Evolutionary conservation across 75 land plant genomes (phyloP).

Genomic region (Selaginella moellendorffii): DNA sequence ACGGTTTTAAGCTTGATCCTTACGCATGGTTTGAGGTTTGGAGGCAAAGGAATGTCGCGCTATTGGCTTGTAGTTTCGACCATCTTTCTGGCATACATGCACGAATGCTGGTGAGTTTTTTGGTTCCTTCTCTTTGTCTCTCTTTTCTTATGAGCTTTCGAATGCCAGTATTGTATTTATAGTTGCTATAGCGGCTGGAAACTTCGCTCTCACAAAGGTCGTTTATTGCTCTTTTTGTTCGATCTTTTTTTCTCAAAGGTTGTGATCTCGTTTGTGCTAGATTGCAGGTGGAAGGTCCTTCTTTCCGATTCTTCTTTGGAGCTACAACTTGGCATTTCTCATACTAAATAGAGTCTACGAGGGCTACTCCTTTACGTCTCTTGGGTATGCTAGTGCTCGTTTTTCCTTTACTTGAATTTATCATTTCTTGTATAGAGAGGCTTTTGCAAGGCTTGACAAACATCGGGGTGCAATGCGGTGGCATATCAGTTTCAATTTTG

Average conservation of each 20-base stretch:
- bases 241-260: constrained; percentile 12
- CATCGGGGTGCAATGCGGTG: constrained; percentile 74
- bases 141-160: too few species aligned
- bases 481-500: constrained; percentile 93
- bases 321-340: constrained; percentile 50
- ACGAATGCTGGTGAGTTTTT: constrained; percentile 71
- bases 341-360: constrained; percentile 61
- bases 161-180: too few species aligned
- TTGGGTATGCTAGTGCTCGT: constrained; percentile 48
- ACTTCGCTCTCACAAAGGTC: neutral
- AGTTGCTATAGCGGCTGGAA: neutral
- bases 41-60: constrained; percentile 52
- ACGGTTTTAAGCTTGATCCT: constrained; percentile 23
- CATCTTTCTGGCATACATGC: constrained; percentile 49
- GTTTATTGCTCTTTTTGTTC: too few species aligned
- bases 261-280: constrained; percentile 24
- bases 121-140: neutral
- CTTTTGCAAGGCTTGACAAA: constrained; percentile 47
- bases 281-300: constrained; percentile 29
- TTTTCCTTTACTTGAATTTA: too few species aligned
- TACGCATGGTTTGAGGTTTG: constrained; percentile 24
- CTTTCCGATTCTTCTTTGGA: constrained; percentile 50
- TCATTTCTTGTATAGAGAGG: too few species aligned
- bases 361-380: constrained; percentile 62
- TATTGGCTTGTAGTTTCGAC: constrained; percentile 61